These are phyloP conservation scores for Fusarium acutatum DNA, from an alignment of 2,329 filamentous ascomycete species.

Conservation along the genomic window DNA sequence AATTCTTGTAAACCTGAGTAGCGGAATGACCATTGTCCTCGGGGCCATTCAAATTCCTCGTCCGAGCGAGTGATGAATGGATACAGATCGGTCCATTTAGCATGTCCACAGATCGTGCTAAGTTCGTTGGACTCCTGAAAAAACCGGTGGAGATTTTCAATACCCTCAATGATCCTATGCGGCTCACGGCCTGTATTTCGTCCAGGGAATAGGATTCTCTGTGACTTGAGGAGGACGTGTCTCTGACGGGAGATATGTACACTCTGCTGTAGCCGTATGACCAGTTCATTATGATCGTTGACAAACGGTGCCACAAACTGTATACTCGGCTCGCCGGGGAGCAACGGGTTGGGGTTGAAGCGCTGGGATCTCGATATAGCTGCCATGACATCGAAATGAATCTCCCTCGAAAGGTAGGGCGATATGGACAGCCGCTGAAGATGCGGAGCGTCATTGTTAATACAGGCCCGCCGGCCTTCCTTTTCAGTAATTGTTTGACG, in stretches of 20 bases:
- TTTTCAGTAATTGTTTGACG: background rate
- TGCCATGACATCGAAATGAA: background rate
- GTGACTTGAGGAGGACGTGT: background rate
- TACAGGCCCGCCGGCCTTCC: rapidly evolving
- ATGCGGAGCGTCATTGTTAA: background rate
- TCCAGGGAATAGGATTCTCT: background rate
- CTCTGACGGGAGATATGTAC: background rate
- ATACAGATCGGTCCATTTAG: background rate
- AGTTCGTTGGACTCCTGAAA: background rate
- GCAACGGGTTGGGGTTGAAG: rapidly evolving
- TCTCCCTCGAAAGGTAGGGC: background rate
- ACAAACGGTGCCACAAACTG: background rate
- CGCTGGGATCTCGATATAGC: background rate
- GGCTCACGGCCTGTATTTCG: background rate
- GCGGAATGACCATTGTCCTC: background rate
- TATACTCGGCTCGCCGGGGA: rapidly evolving
- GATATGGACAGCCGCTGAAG: background rate
- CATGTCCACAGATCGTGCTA: background rate
- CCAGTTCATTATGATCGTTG: rapidly evolving
- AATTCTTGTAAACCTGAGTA: background rate
- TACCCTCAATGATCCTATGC: rapidly evolving
- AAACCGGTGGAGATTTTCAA: background rate
- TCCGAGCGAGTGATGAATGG: background rate
- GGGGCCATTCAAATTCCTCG: background rate
- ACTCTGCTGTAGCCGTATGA: background rate